Conservation (phyloP, 805 yeast genomes). For the Grigorovia yakushimaensis region DNA sequence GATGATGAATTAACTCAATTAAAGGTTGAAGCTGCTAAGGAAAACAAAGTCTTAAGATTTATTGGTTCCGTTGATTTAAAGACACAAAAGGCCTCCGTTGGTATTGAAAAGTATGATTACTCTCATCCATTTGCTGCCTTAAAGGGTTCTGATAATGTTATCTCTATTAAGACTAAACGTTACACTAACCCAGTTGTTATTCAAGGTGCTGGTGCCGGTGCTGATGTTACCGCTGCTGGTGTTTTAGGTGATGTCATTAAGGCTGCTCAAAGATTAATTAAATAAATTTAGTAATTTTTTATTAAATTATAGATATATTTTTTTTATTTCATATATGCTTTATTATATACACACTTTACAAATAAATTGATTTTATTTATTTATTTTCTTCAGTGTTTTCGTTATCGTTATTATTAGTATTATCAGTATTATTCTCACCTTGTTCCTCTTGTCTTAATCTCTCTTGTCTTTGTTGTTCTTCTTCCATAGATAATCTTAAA, state of each 20-base stretch:
- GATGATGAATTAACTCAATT: constrained; percentile 71
- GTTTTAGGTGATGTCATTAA: constrained; percentile 89
- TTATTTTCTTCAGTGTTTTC: neutral
- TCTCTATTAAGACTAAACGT: constrained; percentile 84
- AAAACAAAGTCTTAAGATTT: constrained; percentile 82
- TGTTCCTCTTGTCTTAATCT: constrained; percentile 39
- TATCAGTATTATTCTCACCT: constrained; percentile 8
- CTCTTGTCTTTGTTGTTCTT: constrained; percentile 86
- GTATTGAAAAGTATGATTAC: constrained; percentile 73
- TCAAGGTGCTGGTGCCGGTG: constrained; percentile 97
- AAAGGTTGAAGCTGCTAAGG: constrained; percentile 71
- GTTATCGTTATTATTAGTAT: neutral
- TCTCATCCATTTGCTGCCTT: constrained; percentile 94
- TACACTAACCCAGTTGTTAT: constrained; percentile 86
- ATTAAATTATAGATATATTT: neutral
- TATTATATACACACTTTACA: neutral
- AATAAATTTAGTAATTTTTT: neutral
- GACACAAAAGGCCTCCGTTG: constrained; percentile 65
- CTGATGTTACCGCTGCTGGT: constrained; percentile 73
- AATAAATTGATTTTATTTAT: too few relatives aligned
- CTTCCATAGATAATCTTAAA: constrained; percentile 85
- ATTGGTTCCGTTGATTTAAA: constrained; percentile 84
- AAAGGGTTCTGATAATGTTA: constrained; percentile 93
- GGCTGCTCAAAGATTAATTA: constrained; percentile 69
- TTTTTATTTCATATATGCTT: neutral